These are phyloP conservation scores for Aspergillus felis DNA, from an alignment of 2,329 filamentous ascomycete species.

Conservation along the genomic window DNA sequence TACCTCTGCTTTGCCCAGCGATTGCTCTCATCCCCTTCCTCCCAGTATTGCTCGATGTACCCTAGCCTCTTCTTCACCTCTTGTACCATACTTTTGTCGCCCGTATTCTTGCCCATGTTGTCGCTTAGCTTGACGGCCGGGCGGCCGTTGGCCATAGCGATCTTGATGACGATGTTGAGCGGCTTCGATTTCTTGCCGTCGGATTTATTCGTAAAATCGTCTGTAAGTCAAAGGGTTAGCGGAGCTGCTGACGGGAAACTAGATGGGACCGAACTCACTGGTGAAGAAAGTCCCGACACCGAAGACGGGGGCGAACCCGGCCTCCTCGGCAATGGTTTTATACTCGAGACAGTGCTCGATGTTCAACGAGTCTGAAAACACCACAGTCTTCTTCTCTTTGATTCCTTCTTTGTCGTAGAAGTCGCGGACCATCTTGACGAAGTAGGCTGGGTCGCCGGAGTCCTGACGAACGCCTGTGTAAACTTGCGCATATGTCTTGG, in stretches of 20 bases:
- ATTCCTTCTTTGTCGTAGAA: constrained; percentile 78
- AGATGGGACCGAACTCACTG: constrained; percentile 45
- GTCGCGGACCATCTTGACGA: constrained; percentile 70
- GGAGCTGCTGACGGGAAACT: not conserved
- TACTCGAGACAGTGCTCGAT: constrained; percentile 89
- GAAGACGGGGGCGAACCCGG: constrained; percentile 81
- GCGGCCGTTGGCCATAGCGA: constrained; percentile 76
- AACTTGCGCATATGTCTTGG: constrained; percentile 70
- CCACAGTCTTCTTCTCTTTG: constrained; percentile 77
- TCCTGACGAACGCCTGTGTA: constrained; percentile 86
- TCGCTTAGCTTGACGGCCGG: constrained; percentile 90
- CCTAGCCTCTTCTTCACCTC: constrained; percentile 81
- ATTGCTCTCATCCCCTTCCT: constrained; percentile 74
- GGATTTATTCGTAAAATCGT: constrained; percentile 74
- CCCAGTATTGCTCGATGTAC: constrained; percentile 82
- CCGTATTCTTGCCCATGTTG: constrained; percentile 92
- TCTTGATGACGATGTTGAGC: constrained; percentile 96
- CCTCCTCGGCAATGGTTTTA: constrained; percentile 73
- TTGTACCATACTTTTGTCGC: constrained; percentile 71
- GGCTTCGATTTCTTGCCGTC: constrained; percentile 81
- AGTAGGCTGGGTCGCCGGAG: constrained; percentile 78
- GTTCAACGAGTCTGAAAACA: constrained; percentile 93
- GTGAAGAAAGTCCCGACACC: constrained; percentile 95
- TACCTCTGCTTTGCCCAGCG: constrained; percentile 61
- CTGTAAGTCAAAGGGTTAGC: constrained; percentile 27